phyloP scores from a whole-genome alignment of 2,329 filamentous ascomycete genomes.

The Akanthomyces lecanii region DNA sequence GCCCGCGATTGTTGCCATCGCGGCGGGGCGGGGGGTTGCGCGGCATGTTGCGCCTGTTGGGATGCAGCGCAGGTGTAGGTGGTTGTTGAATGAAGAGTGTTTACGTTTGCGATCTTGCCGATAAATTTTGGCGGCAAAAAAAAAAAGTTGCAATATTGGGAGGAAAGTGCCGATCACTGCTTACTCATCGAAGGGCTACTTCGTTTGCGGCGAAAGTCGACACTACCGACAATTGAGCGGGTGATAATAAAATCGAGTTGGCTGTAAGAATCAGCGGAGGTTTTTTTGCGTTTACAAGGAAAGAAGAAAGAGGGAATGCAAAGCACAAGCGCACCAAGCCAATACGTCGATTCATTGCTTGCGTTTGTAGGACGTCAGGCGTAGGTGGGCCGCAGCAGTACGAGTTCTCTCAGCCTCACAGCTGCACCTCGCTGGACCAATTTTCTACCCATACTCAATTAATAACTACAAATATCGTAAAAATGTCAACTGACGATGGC shows the following conservation, averaged over 20 bases:
- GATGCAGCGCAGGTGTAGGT: neutral
- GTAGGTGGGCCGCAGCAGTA: neutral
- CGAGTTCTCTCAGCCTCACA: slow-evolving; percentile 2
- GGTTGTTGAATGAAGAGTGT: neutral
- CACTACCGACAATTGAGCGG: neutral
- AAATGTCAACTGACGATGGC: slow-evolving; percentile 18
- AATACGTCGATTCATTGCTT: neutral
- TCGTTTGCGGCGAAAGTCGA: neutral
- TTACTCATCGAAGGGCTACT: slow-evolving; percentile 2
- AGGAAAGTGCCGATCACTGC: slow-evolving; percentile 9
- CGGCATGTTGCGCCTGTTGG: slow-evolving; percentile 6
- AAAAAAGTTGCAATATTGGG: slow-evolving; percentile 1
- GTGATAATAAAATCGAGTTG: neutral
- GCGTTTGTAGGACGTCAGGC: neutral
- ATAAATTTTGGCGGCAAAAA: slow-evolving; percentile 3
- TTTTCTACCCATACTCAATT: neutral
- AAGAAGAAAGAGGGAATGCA: neutral
- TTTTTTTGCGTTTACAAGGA: neutral
- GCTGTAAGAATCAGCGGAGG: neutral
- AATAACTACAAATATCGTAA: neutral
- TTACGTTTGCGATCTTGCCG: neutral
- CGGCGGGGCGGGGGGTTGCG: slow-evolving; percentile 13
- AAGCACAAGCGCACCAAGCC: neutral
- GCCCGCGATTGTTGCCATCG: slow-evolving; percentile 2
- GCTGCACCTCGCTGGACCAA: neutral